Evolutionary conservation across 1,284 basidiomycete species (phyloP).

Genomic region (Sanguinoderma infundibulare): DNA sequence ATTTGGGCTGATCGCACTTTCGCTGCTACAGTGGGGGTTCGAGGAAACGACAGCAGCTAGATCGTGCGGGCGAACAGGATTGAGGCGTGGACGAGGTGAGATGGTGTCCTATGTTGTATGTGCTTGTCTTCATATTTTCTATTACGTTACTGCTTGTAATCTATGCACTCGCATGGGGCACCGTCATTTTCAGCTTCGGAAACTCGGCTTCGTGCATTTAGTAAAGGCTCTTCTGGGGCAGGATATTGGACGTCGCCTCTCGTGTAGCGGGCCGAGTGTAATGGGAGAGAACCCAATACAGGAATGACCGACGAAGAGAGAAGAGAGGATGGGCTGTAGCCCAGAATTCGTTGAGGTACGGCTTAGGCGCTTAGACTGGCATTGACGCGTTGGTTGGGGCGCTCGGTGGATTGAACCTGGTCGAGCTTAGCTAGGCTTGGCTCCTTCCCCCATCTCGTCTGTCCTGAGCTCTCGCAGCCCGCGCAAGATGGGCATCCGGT

Average conservation of each 20-base stretch:
- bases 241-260: too few relatives aligned
- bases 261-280: too few relatives aligned
- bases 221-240: too few relatives aligned
- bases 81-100: conserved; percentile 13
- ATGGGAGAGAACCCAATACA: too few relatives aligned
- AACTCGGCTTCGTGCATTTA: too few relatives aligned
- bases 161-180: conserved; percentile 8
- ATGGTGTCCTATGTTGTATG: conserved; percentile 4
- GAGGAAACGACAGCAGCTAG: conserved; percentile 75
- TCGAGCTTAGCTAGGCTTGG: background rate
- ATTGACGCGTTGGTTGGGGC: background rate
- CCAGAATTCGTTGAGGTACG: too few relatives aligned
- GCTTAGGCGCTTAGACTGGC: too few relatives aligned
- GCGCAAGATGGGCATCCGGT: conserved; percentile 27
- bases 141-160: conserved; percentile 26
- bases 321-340: too few relatives aligned
- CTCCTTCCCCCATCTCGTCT: background rate
- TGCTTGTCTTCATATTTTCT: conserved; percentile 15
- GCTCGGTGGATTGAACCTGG: too few relatives aligned
- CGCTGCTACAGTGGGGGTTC: conserved; percentile 52
- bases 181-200: background rate
- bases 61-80: conserved; percentile 66
- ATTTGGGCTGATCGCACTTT: conserved; percentile 19
- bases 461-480: background rate
- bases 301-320: too few relatives aligned